phyloP scores from a whole-genome alignment of 345 rosid genomes.

The Diplotaxis tenuifolia region DNA sequence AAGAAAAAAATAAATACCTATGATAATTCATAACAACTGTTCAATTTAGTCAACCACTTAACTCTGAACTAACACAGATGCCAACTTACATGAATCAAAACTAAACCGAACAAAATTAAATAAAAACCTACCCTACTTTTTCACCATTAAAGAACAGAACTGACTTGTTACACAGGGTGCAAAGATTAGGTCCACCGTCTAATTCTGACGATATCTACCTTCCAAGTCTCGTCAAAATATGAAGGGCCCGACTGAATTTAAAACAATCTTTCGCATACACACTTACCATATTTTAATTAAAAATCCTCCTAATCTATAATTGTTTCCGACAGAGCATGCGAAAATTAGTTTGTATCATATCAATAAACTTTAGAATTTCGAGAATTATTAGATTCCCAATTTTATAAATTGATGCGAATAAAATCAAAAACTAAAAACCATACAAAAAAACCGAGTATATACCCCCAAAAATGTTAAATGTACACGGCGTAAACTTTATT shows the following conservation, averaged over 20 bases:
- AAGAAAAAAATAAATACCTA: neutral
- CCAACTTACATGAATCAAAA: conserved; percentile 3
- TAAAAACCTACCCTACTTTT: neutral
- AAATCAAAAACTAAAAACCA: neutral
- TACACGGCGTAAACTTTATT: neutral
- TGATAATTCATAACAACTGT: neutral
- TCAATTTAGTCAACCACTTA: neutral
- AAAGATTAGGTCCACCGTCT: conserved; percentile 34
- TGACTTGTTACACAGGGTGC: conserved; percentile 33
- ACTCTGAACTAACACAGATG: neutral
- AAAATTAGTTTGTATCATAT: neutral
- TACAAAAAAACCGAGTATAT: conserved; percentile 2
- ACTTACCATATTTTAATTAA: neutral
- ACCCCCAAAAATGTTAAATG: neutral
- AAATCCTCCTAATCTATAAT: neutral
- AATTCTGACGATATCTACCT: conserved; percentile 21
- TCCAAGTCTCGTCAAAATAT: conserved; percentile 30
- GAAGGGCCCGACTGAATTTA: neutral
- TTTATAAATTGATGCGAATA: neutral
- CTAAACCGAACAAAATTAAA: neutral
- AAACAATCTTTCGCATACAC: conserved; percentile 20
- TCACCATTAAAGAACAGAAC: neutral
- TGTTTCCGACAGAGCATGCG: neutral
- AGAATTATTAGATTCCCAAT: neutral
- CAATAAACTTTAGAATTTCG: neutral